Evolutionary conservation across 108 stramenopile species (phyloP), one percentile per base, ranked within the genome.

Genomic region (Poteriospumella lacustris): DNA sequence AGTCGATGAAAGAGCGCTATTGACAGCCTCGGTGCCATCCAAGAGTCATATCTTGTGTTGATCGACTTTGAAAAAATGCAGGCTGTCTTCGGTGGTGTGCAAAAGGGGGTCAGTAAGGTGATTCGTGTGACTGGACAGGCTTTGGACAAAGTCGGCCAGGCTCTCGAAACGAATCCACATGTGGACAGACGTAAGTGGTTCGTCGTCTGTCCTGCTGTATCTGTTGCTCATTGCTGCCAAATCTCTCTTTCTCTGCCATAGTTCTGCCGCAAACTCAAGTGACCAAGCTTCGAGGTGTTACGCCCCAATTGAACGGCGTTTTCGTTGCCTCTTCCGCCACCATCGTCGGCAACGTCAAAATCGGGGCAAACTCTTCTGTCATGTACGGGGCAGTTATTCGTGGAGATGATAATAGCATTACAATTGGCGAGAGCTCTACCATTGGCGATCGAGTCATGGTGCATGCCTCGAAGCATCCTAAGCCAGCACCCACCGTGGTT

Each of bases 381-480:
- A 95, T 95, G 96, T 97, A 98, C 86, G 93, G 92, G 56, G 91
- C 96, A 41, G 95, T 96, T 2, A 89, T 97, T 42, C 89, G 95
- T 33, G 97, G 95, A 1, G 84, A 86, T 73, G 83, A 84, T 38
- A 82, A 86, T 43, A 62, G 58, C n/a, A 79, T 84, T 26, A 79
- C 69, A 0, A 75, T 96, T 80, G 97, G 97, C 28, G 80, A 87
- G 19, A 87, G 89, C 67, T 90, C 89, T 1, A 86, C 85, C 78
- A 86, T 97, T 24, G 93, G 92, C 36, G 94, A 94, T 70, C 87
- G 93, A 52, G 92, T 93, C 9, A 91, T 96, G 39, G 89, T 97
- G 56, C 95, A 96, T 77, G 94, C 94, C 43, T 93, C 96, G 75
- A 94, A 93, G 58, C 92, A 95, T 72, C 91, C 91, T 67, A 94